These are phyloP conservation scores for Calonectria montana DNA, from an alignment of 2,329 filamentous ascomycete genomes.

Conservation along the genomic window DNA sequence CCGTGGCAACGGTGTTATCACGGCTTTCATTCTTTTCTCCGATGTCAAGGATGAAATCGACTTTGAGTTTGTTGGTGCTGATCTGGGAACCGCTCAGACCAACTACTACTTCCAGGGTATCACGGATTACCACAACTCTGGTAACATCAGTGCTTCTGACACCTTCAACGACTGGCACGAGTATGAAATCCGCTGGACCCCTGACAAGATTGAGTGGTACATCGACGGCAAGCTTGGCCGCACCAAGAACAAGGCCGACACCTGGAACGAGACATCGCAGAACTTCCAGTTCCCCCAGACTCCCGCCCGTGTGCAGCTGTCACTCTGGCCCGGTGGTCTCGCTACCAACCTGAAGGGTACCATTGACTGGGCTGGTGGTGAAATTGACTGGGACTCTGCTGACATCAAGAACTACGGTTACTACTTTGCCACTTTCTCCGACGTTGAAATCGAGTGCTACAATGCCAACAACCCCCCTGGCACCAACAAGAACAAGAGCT, in stretches of 20 bases:
- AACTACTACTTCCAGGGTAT: slow-evolving; percentile 99
- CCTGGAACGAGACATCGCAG: slow-evolving; percentile 86
- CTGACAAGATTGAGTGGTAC: slow-evolving; percentile 86
- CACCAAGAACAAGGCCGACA: slow-evolving; percentile 78
- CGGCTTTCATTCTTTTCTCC: slow-evolving; percentile 93
- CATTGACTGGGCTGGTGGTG: slow-evolving; percentile 89
- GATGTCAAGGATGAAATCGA: slow-evolving; percentile 99
- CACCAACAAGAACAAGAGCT: slow-evolving; percentile 75
- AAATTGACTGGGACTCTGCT: slow-evolving; percentile 83
- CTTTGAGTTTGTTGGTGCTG: slow-evolving; percentile 90
- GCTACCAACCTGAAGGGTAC: slow-evolving; percentile 84
- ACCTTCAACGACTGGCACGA: slow-evolving; percentile 85
- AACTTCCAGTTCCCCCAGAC: slow-evolving; percentile 92
- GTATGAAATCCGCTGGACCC: slow-evolving; percentile 94
- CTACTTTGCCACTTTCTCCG: slow-evolving; percentile 84
- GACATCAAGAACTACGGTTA: slow-evolving; percentile 87
- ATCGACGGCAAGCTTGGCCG: slow-evolving; percentile 85
- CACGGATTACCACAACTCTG: slow-evolving; percentile 82
- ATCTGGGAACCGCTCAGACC: slow-evolving; percentile 83
- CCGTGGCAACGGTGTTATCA: slow-evolving; percentile 90
- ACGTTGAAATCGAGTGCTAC: slow-evolving; percentile 89
- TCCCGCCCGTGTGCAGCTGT: slow-evolving; percentile 89
- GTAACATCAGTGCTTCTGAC: slow-evolving; percentile 76
- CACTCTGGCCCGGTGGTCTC: slow-evolving; percentile 94
- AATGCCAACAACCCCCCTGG: slow-evolving; percentile 72